Evolutionary conservation across 306 rosid genomes (phyloP).

Genomic region (Lablab purpureus): DNA sequence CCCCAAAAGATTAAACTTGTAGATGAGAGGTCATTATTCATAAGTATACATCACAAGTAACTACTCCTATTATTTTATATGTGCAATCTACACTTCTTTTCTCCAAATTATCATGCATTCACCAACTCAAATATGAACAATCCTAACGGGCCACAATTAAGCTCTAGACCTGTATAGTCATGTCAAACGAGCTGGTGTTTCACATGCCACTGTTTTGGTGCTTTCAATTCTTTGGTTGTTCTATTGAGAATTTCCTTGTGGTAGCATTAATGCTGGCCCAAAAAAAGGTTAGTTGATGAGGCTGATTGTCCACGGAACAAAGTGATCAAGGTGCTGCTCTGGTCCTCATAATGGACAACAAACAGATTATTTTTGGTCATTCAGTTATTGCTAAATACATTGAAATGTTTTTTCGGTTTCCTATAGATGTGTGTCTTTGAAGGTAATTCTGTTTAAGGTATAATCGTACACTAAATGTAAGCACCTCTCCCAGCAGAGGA

Average conservation of each 20-base stretch:
- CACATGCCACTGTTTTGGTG: slow-evolving; percentile 40
- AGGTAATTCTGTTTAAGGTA: too few species aligned
- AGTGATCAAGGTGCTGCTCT: slow-evolving; percentile 33
- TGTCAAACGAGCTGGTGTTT: slow-evolving; percentile 44
- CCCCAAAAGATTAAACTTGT: slow-evolving; percentile 16
- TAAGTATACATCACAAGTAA: not conserved
- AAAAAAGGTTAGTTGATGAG: not conserved
- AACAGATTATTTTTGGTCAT: not conserved
- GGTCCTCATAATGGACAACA: slow-evolving; percentile 35
- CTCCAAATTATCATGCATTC: slow-evolving; percentile 5
- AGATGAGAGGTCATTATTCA: slow-evolving; percentile 26
- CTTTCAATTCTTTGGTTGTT: slow-evolving; percentile 44
- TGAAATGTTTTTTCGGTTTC: not conserved
- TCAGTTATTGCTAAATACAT: not conserved
- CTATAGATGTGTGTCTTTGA: not conserved
- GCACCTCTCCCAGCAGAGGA: not conserved
- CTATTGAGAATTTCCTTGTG: slow-evolving; percentile 41
- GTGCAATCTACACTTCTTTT: not conserved
- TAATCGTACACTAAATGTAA: not conserved
- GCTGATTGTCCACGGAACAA: slow-evolving; percentile 37
- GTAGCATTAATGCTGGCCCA: slow-evolving; percentile 19
- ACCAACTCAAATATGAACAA: slow-evolving; percentile 24
- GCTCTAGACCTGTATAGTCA: slow-evolving; percentile 44
- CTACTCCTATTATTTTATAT: slow-evolving; percentile 2
- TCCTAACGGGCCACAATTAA: slow-evolving; percentile 27